These are phyloP conservation scores for Aspergillus saccharolyticus DNA, from an alignment of 495 filamentous ascomycete species.

Conservation along the genomic window DNA sequence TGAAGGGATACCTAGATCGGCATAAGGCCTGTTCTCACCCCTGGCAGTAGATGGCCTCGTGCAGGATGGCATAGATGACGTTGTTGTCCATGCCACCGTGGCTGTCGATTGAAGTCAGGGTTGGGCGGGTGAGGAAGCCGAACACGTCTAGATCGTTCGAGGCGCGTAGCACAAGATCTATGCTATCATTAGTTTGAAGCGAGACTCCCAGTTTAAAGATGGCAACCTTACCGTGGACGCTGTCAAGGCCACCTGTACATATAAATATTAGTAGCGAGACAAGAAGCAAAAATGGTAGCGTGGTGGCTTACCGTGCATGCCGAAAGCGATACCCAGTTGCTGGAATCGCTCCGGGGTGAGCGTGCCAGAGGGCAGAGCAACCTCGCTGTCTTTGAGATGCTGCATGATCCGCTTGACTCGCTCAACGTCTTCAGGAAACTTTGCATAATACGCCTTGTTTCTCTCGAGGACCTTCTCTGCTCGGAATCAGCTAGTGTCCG, in stretches of 20 bases:
- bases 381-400: slow-evolving; percentile 53
- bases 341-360: slow-evolving; percentile 68
- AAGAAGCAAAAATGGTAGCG: slow-evolving; percentile 17
- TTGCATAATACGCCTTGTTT: slow-evolving; percentile 75
- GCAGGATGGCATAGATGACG: slow-evolving; percentile 78
- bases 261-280: slow-evolving; percentile 12
- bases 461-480: slow-evolving; percentile 55
- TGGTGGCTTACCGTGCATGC: slow-evolving; percentile 61
- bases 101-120: slow-evolving; percentile 60
- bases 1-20: neutral
- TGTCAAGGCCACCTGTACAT: slow-evolving; percentile 55
- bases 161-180: slow-evolving; percentile 64
- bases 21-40: slow-evolving; percentile 28
- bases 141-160: slow-evolving; percentile 66
- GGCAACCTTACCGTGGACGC: slow-evolving; percentile 51
- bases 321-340: slow-evolving; percentile 70
- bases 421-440: slow-evolving; percentile 78
- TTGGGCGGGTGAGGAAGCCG: slow-evolving; percentile 64
- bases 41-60: slow-evolving; percentile 80
- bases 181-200: slow-evolving; percentile 2
- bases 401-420: slow-evolving; percentile 60
- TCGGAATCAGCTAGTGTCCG: slow-evolving; percentile 4
- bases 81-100: slow-evolving; percentile 63
- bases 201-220: neutral
- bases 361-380: slow-evolving; percentile 58